Base-by-base conservation (phyloP, 2,329 filamentous ascomycete genomes). In the Penicillium freii region DNA sequence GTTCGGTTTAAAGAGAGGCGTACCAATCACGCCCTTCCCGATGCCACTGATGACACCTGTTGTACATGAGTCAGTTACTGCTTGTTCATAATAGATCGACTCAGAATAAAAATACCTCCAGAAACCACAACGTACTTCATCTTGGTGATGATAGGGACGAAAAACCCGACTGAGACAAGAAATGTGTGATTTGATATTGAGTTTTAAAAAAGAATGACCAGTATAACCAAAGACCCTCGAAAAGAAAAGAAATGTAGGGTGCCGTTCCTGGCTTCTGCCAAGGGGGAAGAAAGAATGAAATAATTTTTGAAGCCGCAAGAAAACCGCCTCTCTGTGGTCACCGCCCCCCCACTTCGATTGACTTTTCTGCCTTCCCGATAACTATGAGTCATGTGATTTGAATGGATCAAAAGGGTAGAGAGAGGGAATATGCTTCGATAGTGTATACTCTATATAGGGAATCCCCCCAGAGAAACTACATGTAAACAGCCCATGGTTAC, bases 91-190 rank as follows among this genome's bases (percentile, higher is more conserved):
- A 8, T 9, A 11, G 27, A 42, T 25, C 13, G 40, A 47, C 19
- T 53, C 23, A 13, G 23, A 34, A 56, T 42, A 51, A 36, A 51
- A 36, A 48, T 75, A 88, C 87, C 88, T 82, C 88, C 89, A 68
- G 87, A 89, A 66, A 91, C 88, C 65, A 91, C 81, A 75, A 91
- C 87, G 81, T 90, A 91, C 80, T 90, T 90, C 88, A 91, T 91
- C 71, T 78, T 85, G 67, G 66, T 62, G 51, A 47, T 43, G 44
- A 39, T 44, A 25, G 25, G 13, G 25, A 43, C 27, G 31, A 56
- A 50, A 52, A 36, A 53, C 40, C 19, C 46, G 6, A 46, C 29
- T 23, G 33, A 40, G n/a, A 58, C 13, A 42, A 29, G 27, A 36
- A 40, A 42, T 25, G n/a, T 53, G n/a, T 31, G 9, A 47, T 36